These are phyloP conservation scores for Teratosphaeria epicoccoides DNA, from an alignment of 2,329 filamentous ascomycete genomes.

Conservation along the genomic window DNA sequence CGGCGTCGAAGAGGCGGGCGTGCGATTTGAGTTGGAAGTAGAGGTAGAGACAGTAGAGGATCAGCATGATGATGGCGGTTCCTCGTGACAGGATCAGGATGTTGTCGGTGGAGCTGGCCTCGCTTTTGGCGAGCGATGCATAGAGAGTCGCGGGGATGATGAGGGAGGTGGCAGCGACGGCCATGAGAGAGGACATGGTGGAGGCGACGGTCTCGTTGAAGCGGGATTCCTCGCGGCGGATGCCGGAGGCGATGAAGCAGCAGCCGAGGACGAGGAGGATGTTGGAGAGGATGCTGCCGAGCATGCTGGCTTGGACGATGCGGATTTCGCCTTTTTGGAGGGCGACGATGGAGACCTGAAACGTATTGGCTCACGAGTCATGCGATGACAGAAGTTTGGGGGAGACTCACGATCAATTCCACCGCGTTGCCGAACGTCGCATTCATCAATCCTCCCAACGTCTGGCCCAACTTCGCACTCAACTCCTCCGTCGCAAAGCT, in stretches of 20 bases:
- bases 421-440: slow-evolving; percentile 73
- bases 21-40: slow-evolving; percentile 46
- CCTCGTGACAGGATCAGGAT: slow-evolving; percentile 43
- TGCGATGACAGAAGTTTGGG: too few relatives aligned
- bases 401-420: slow-evolving; percentile 51
- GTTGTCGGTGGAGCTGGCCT: slow-evolving; percentile 31
- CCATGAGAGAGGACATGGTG: slow-evolving; percentile 57
- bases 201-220: slow-evolving; percentile 71
- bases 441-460: slow-evolving; percentile 62
- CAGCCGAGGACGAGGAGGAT: slow-evolving; percentile 61
- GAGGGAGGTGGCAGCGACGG: slow-evolving; percentile 43
- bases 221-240: slow-evolving; percentile 32
- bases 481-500: slow-evolving; percentile 73
- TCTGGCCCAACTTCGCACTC: slow-evolving; percentile 59
- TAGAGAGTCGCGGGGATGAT: slow-evolving; percentile 46
- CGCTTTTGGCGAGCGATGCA: slow-evolving; percentile 33
- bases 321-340: slow-evolving; percentile 76
- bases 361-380: too few relatives aligned
- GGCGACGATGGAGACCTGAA: slow-evolving; percentile 81
- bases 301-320: slow-evolving; percentile 96
- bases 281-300: slow-evolving; percentile 91
- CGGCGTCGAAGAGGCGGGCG: slow-evolving; percentile 37
- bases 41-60: slow-evolving; percentile 45
- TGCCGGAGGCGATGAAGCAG: slow-evolving; percentile 42
- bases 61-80: slow-evolving; percentile 43